Conservation (phyloP, 331 rosid species). For the Spiraea crenata region DNA sequence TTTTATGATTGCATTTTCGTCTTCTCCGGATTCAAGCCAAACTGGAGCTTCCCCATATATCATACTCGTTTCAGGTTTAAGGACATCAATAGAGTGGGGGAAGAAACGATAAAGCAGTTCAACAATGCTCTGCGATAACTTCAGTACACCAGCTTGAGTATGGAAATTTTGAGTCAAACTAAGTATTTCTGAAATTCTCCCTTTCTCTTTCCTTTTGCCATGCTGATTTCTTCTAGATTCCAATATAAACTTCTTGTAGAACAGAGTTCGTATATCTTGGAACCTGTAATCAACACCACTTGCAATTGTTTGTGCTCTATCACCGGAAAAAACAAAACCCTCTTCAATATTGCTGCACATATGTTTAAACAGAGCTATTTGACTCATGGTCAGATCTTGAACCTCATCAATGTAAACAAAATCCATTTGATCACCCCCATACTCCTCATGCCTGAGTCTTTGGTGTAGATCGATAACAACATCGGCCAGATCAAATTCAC, state of each 20-base stretch:
- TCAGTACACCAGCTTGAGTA: conserved; percentile 62
- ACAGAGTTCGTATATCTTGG: conserved; percentile 49
- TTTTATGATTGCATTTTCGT: conserved; percentile 39
- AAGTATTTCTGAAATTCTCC: conserved; percentile 35
- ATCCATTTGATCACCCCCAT: conserved; percentile 45
- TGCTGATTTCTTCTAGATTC: conserved; percentile 6
- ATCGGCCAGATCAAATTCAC: conserved; percentile 71
- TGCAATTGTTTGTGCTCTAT: conserved; percentile 60
- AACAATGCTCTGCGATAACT: conserved; percentile 55
- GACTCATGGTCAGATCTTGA: conserved; percentile 67
- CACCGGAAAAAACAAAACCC: conserved; percentile 74
- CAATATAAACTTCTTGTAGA: conserved; percentile 47
- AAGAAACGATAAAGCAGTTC: conserved; percentile 63
- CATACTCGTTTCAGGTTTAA: conserved; percentile 63
- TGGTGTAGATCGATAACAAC: conserved; percentile 57
- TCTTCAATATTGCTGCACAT: conserved; percentile 61
- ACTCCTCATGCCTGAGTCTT: conserved; percentile 37
- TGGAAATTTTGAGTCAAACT: conserved; percentile 57
- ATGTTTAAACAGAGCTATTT: conserved; percentile 57
- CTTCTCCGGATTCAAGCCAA: conserved; percentile 38
- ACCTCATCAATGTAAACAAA: conserved; percentile 70
- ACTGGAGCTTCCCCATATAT: conserved; percentile 60
- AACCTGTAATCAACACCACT: conserved; percentile 63
- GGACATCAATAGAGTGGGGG: conserved; percentile 51
- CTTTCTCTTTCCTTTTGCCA: conserved; percentile 34